Evolutionary conservation across 345 rosid species (phyloP).

Genomic region (Murraya koenigii): DNA sequence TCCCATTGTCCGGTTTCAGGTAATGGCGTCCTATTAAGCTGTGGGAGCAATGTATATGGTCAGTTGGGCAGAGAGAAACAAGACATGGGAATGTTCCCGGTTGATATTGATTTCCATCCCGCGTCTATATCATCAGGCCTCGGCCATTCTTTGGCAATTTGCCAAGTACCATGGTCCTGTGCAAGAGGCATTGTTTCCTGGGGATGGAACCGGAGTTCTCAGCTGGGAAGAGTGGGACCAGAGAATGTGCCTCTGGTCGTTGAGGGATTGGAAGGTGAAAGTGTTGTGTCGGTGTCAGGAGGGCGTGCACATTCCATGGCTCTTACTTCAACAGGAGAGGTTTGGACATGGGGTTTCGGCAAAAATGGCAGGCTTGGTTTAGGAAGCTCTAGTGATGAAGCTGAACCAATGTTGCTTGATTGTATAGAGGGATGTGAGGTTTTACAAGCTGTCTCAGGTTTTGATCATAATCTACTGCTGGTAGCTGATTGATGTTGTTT

Average conservation of each 20-base stretch:
- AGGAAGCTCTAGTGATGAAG: slow-evolving; percentile 70
- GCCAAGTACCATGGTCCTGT: slow-evolving; percentile 25
- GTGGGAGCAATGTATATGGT: slow-evolving; percentile 82
- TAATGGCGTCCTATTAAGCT: slow-evolving; percentile 62
- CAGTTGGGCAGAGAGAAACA: slow-evolving; percentile 69
- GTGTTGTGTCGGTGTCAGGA: slow-evolving; percentile 47
- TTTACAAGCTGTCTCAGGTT: slow-evolving; percentile 66
- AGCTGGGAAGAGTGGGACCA: slow-evolving; percentile 72
- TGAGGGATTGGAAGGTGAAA: slow-evolving; percentile 52
- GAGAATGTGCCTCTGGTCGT: slow-evolving; percentile 48
- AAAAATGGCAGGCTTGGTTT: slow-evolving; percentile 83
- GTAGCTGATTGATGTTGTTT: slow-evolving; percentile 30
- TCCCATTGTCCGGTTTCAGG: slow-evolving; percentile 38
- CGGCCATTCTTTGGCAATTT: slow-evolving; percentile 86
- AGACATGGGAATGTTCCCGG: slow-evolving; percentile 63
- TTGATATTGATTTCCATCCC: slow-evolving; percentile 36
- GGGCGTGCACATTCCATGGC: slow-evolving; percentile 79
- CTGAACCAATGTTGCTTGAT: slow-evolving; percentile 60
- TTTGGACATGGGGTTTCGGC: slow-evolving; percentile 92
- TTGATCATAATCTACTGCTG: slow-evolving; percentile 76
- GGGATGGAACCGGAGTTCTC: slow-evolving; percentile 87
- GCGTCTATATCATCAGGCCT: slow-evolving; percentile 70
- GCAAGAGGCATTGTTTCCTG: slow-evolving; percentile 49
- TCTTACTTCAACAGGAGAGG: slow-evolving; percentile 58
- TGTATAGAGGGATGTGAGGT: slow-evolving; percentile 49